Base-by-base conservation (phyloP, 345 rosid genomes). In the Raphanus sativus region DNA sequence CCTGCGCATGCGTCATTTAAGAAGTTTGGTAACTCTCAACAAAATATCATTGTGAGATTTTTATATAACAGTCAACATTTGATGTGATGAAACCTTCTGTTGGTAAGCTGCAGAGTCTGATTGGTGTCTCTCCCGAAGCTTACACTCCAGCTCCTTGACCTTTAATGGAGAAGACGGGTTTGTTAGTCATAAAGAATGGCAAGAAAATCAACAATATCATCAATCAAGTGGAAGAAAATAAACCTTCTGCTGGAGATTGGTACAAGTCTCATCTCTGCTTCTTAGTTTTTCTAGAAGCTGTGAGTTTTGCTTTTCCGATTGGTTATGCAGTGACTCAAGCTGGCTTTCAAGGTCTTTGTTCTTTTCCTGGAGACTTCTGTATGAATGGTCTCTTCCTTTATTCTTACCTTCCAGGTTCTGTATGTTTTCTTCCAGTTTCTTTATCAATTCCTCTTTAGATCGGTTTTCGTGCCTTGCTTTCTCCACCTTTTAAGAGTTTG, bases 321-420 rank as follows among this genome's bases (percentile, higher is more conserved):
- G 91, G 80, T 78, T 80, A 50, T 89, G 83, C 75, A 82, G 70
- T 40, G 74, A 34, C 67, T 87, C 97, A 74, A 90, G 81, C 69
- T 90, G 97, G 69, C 79, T 79, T 80, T 93, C 97, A n/a, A 93
- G 90, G 73, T 93, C 97, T 86, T 86, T 90, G 50, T 88, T 89
- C 85, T 85, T 93, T 73, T 90, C 98, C 70, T 84, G 94, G 67
- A 84, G 89, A 70, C 65, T 83, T 80, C 78, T 87, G 86, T 74
- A 86, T 9, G 77, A 69, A 6, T 86, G 86, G 77, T 93, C 98
- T 81, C 88, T 88, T 58, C 85, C 83, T 82, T 85, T 93, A 17
- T 83, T 81, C 84, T 87, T 93, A 79, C 76, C 83, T 78, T 93
- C 98, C 69, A 89, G 70, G 83, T 74, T 85, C 70, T 89, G 98